Evolutionary conservation across 768 basidiomycete genomes (phyloP), one percentile per base, ranked within the genome.

Genomic region (Gyrodon lividus): DNA sequence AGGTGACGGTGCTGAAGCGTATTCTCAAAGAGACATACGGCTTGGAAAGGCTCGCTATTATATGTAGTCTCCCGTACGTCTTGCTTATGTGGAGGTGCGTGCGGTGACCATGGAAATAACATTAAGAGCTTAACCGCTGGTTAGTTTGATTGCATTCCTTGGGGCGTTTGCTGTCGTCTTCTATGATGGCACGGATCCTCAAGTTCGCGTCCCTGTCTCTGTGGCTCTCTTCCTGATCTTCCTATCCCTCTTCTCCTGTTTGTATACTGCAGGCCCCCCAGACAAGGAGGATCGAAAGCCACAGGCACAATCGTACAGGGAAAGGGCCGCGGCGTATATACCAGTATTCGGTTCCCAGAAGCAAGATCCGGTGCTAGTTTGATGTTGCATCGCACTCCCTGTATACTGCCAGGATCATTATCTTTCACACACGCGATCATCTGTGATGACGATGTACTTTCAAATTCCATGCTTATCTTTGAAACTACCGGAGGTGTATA

Each of bases 61-160:
- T 72, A 44, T 76, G 70, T 43, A 72, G 69, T 50, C 65, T 76
- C 38, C 74, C 74, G 6, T 72, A 74, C 30, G 70, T 71, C 31
- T 51, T 74, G 6, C 58, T 76, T 37, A 66, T 76, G 66, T 76
- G 71, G 68, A 59, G 69, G 75, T 75, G 46, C 48, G 69, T 44
- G 2, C n/a, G 14, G 5, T 13, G 2, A 42, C 23, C 4, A 16
- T 17, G 7, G 38, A 23, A 5, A 2, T 8, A 12, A 7, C 3
- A 2, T 28, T 22, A 37, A 7, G 31, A 2, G 42, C 47, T 62
- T 17, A 64, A 20, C 16, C 1, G 10, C 16, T 45, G 5, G 33
- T 17, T 31, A 77, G 75, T 16, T 59, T 74, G 52, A 48, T 70
- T 2, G 58, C 66, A 4, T 76, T 77, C 58, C 34, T 72, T 2